phyloP scores from a whole-genome alignment of 2,329 filamentous ascomycete species.

The Coniochaeta ligniaria region DNA sequence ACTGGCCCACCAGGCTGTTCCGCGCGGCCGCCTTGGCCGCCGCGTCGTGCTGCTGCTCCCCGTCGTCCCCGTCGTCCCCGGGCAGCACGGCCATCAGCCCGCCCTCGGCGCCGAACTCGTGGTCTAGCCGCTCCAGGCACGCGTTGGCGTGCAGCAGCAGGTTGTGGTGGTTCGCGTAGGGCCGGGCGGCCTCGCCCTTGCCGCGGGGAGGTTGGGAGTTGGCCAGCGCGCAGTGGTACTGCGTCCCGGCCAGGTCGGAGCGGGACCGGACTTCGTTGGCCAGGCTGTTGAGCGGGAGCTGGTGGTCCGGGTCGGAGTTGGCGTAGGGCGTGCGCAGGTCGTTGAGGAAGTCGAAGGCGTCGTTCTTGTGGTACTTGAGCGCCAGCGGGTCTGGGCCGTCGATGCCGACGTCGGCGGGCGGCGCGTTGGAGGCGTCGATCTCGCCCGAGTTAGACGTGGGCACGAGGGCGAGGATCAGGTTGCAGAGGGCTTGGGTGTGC shows the following conservation, averaged over 20 bases:
- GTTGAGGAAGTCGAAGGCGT: slow-evolving; percentile 52
- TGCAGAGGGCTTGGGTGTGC: slow-evolving; percentile 49
- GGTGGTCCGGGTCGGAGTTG: slow-evolving; percentile 39
- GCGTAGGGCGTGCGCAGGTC: slow-evolving; percentile 41
- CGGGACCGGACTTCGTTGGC: slow-evolving; percentile 36
- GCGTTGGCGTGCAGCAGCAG: slow-evolving; percentile 52
- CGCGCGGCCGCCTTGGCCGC: slow-evolving; percentile 34
- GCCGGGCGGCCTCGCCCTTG: slow-evolving; percentile 17
- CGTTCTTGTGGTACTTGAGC: slow-evolving; percentile 27
- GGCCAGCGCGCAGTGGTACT: slow-evolving; percentile 39
- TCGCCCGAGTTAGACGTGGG: slow-evolving; percentile 25
- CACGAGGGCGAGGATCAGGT: slow-evolving; percentile 42
- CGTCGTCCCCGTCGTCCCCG: slow-evolving; percentile 14
- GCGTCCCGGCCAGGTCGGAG: slow-evolving; percentile 31
- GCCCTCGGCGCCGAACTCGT: slow-evolving; percentile 48
- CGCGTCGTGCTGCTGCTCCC: slow-evolving; percentile 17
- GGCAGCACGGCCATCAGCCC: slow-evolving; percentile 50
- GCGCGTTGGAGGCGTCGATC: slow-evolving; percentile 15
- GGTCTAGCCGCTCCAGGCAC: slow-evolving; percentile 52
- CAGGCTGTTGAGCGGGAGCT: slow-evolving; percentile 37
- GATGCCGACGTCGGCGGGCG: neutral
- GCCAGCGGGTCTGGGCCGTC: neutral
- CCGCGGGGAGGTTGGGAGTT: slow-evolving; percentile 12
- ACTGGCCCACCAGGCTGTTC: slow-evolving; percentile 48
- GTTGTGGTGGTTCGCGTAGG: slow-evolving; percentile 38